Base-by-base conservation (phyloP, 352 stramenopile species). In the Aphanomyces invadans region DNA sequence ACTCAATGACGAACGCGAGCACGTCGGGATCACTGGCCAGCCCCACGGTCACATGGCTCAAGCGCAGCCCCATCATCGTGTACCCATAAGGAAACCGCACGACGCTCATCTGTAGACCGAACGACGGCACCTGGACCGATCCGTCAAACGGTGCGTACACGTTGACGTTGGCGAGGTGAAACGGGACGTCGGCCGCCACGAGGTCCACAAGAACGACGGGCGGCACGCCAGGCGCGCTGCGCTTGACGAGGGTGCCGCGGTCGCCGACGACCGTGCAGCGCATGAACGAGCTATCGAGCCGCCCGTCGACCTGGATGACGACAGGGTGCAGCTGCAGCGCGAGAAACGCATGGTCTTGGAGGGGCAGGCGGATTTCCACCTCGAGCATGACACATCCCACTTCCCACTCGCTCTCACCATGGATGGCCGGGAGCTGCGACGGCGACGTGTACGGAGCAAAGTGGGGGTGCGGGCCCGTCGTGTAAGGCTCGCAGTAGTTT, bases 1-100 rank as follows among this genome's bases (percentile, higher is more conserved):
- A 67, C 49, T 67, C 60, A 23, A 67, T 10, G 7, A 46, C 25
- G 26, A 59, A 67, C 28, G 60, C 42, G 12, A 67, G 32, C 7
- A 19, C 28, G 4, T 10, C 21, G n/a, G 45, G 42, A 28, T 60
- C 45, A 46, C 49, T 49, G 7, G 57, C 4, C 21, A 67, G 19
- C 7, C 38, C 28, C 5, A 57, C 7, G 10, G 55, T 19, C 4
- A 60, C 10, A 3, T 45, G 9, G 21, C 49, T 44, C 19, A 59
- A n/a, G 5, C n/a, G 23, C 2, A 67, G 25, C 2, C 46, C 60
- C 23, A 67, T 44, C 60, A 67, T 67, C 5, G 42, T 28, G 60
- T 67, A 67, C 19, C 60, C 60, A 42, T 67, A 67, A 2, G 39
- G 25, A 42, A 67, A 67, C 4, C 60, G 45, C 10, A 67, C 25